Percentiles rank a stretch among this genome's conserved stretches.
Evolutionary conservation across 2,329 filamentous ascomycete species (phyloP).

Genomic region (Fonsecaea nubica): DNA sequence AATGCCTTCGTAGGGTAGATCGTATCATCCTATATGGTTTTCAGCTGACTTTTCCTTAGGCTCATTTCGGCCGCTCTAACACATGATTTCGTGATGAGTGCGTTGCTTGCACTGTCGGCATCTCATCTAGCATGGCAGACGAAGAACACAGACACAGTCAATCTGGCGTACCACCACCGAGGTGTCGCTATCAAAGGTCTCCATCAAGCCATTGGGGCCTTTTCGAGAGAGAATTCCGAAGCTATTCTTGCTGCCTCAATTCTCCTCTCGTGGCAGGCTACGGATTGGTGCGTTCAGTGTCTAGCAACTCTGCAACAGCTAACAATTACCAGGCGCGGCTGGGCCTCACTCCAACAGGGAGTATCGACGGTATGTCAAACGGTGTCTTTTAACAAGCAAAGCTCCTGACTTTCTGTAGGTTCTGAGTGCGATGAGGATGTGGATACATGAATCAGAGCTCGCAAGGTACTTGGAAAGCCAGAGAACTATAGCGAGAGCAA

Average conservation of each 20-base stretch:
- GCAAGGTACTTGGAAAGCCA: conserved; percentile 52
- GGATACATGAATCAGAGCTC: conserved; percentile 83
- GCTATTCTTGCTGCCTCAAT: conserved; percentile 90
- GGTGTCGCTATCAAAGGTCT: conserved; percentile 84
- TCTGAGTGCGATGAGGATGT: conserved; percentile 86
- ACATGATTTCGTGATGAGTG: conserved; percentile 90
- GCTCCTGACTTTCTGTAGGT: conserved; percentile 61
- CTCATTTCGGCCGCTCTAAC: conserved; percentile 82
- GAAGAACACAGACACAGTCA: conserved; percentile 81
- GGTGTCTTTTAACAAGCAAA: not conserved
- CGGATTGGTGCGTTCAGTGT: conserved; percentile 77
- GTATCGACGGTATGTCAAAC: conserved; percentile 77
- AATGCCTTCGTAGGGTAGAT: conserved; percentile 78
- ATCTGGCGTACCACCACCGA: conserved; percentile 87
- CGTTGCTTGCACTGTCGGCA: conserved; percentile 90
- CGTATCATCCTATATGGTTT: conserved; percentile 35
- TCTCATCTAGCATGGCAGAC: conserved; percentile 91
- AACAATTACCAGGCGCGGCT: conserved; percentile 72
- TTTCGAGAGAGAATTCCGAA: conserved; percentile 86
- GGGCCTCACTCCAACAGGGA: conserved; percentile 91
- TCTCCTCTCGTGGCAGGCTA: conserved; percentile 93
- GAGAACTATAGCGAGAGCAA: conserved; percentile 46
- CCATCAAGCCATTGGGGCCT: conserved; percentile 82
- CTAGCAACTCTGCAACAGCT: conserved; percentile 42
- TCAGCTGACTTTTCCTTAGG: conserved; percentile 55